Evolutionary conservation across 2,329 filamentous ascomycete species (phyloP), one percentile per base, ranked within the genome.

Genomic region (Orbilia oligospora): DNA sequence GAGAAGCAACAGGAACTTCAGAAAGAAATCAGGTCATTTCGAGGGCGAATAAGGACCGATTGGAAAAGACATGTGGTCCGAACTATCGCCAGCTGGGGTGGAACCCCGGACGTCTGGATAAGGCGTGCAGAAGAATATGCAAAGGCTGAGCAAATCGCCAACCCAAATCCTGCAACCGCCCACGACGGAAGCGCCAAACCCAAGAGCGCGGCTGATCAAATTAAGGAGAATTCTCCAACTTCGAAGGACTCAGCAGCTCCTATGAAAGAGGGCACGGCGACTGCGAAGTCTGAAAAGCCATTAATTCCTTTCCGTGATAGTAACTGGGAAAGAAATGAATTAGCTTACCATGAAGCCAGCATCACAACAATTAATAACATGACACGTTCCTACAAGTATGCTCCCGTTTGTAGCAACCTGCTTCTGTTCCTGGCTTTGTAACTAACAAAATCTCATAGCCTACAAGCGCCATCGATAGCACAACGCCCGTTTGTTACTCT

Each of bases 1-100:
- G 96, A 99, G 85, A 98, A 97, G 85, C 96, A 99, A 84, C 95
- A 98, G 83, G 94, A 97, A 82, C 86, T 98, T 5, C 88, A 90
- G 10, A 90, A 89, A 77, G 88, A 92, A 0, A 88, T 91, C 0
- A 88, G 87, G 12, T 87, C 87, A 0, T 97, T 99, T 83, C 89
- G 96, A 1, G 85, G 87, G 1, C 87, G 93, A n/a, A 83, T 98
- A 78, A 87, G 94, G 41, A 89, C 88, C 48, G 93, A 97, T 81
- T 98, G 95, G 95, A 90, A 89, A 83, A 88, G 94, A 41, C 93
- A 97, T 84, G 93, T 92, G 4, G 91, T 93, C 0, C 87, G 93
- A 63, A 88, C 90, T 81, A 97, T 98, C 81, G 87, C 94, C 0
- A 92, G 91, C 75, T 87, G 88, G 71, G 94, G 95, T 4, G 94